phyloP scores from a whole-genome alignment of 257 asterid species.

The Voacanga thouarsii region DNA sequence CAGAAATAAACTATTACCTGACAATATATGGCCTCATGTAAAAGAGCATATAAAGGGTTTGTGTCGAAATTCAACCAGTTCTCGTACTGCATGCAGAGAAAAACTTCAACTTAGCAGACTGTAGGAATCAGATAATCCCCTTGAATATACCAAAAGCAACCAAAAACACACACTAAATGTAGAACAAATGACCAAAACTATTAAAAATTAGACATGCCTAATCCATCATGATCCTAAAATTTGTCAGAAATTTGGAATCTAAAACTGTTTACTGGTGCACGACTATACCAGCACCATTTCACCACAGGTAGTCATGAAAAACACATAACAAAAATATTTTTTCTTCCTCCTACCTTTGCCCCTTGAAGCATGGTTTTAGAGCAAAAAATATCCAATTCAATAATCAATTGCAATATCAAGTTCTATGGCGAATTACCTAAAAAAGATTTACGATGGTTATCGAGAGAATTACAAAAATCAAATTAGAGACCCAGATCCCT shows the following conservation, averaged over 20 bases:
- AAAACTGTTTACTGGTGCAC: neutral
- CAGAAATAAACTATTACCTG: constrained; percentile 47
- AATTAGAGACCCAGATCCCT: neutral
- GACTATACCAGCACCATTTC: neutral
- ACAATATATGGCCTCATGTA: constrained; percentile 93
- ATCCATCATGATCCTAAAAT: neutral
- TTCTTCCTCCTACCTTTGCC: neutral
- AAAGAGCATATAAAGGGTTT: constrained; percentile 82
- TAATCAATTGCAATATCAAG: neutral
- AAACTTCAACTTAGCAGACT: constrained; percentile 22
- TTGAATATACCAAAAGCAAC: neutral
- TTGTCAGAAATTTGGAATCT: neutral
- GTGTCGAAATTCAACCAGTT: constrained; percentile 68
- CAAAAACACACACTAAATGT: neutral
- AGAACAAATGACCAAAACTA: neutral
- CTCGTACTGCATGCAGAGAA: constrained; percentile 65
- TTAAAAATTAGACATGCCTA: neutral
- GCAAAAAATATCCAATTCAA: neutral
- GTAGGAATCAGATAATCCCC: neutral
- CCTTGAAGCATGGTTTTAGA: neutral
- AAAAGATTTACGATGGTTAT: neutral
- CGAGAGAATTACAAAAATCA: neutral
- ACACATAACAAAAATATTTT: neutral
- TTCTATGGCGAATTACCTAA: neutral
- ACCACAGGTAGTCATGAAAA: neutral